Evolutionary conservation across 2,329 filamentous ascomycete genomes (phyloP), one percentile per base, ranked within the genome.

Genomic region (Penicillium capsulatum): DNA sequence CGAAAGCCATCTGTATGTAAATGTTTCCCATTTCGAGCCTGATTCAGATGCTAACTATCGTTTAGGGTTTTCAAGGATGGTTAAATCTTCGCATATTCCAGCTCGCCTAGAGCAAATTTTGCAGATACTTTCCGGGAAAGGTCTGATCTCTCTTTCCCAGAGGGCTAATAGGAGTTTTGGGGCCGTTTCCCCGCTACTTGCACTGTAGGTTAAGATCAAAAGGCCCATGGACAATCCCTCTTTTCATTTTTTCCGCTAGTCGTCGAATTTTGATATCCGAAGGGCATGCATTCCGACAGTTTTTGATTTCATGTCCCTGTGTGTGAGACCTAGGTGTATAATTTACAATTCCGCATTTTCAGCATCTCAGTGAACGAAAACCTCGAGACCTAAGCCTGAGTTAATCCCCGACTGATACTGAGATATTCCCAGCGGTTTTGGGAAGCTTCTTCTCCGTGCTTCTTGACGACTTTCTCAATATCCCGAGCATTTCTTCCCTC

Each of bases 1-100:
- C 42, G 70, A 74, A 52, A 53, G 59, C 27, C 69, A 74, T 51
- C 55, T 74, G 67, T 71, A 60, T 61, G 66, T 56, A 17, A 17
- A 32, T 27, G 13, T 2, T 24, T 3, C 7, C 6, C 5, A 22
- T 24, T 8, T 17, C 4, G 4, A n/a, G 15, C 7, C 15, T 19
- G 13, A 17, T 27, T 9, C 7, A 7, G 2, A 16, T 34, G 15
- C 51, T 57, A 47, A 59, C 33, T 40, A 37, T 29, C 36, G 37
- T 42, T 5, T 27, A 63, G 64, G 34, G 61, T 66, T 24, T 67
- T 67, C 40, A 66, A 62, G 38, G 61, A 66, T 17, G 48, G 14
- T 16, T 47, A 31, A 28, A 20, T 14, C 11, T 28, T n/a, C 26
- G 11, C 26, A n/a, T 11, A 4, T n/a, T 4, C 26, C 11, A 6